Percentiles rank a stretch among this genome's conserved stretches.
These are phyloP conservation scores for Ramaria rubella DNA, from an alignment of 768 basidiomycete species.

Conservation along the genomic window DNA sequence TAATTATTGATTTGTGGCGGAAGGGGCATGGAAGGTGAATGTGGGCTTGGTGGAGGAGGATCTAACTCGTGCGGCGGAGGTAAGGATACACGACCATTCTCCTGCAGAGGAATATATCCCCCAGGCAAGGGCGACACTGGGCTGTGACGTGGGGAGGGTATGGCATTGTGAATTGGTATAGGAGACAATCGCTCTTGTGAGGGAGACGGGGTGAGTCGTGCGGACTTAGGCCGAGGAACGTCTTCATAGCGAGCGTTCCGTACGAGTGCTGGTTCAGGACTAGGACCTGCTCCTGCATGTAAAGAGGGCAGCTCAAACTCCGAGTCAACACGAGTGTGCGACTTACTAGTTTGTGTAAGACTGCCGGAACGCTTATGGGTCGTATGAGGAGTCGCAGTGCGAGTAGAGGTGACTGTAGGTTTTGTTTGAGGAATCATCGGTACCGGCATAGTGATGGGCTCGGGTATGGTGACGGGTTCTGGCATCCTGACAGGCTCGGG, in stretches of 20 bases:
- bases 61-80: constrained; percentile 6
- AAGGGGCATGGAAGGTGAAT: neutral
- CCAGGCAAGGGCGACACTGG: neutral
- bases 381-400: neutral
- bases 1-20: neutral
- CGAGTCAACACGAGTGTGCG: neutral
- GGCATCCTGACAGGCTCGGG: neutral
- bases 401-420: neutral
- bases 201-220: neutral
- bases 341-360: neutral
- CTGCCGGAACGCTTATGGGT: neutral
- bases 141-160: neutral
- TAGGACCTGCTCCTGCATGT: neutral
- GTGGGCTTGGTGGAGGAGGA: neutral
- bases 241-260: neutral
- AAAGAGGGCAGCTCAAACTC: neutral
- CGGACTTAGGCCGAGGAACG: neutral
- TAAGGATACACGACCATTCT: constrained; percentile 1
- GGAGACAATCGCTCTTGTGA: neutral
- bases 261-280: neutral
- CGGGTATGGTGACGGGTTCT: neutral
- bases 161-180: neutral
- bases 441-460: neutral
- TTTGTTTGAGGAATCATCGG: neutral
- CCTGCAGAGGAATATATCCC: constrained; percentile 6